Conservation (phyloP, 116 monocot species). For the Trichopus zeylanicus region DNA sequence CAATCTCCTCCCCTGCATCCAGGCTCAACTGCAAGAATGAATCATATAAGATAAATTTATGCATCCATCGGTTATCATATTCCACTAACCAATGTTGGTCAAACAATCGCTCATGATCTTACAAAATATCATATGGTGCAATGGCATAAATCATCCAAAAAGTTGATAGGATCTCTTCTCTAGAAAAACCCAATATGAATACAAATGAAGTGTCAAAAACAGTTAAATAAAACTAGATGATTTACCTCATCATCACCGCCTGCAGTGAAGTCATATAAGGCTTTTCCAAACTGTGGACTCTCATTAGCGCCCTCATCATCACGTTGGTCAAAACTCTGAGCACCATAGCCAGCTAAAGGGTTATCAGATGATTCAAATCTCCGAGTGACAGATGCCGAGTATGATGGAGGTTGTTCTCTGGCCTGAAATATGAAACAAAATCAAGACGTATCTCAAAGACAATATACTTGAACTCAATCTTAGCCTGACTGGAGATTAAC, state of each 20-base stretch:
- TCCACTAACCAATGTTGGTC: too few relatives aligned
- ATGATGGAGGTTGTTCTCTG: slow-evolving; percentile 81
- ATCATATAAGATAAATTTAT: not conserved
- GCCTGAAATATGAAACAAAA: slow-evolving; percentile 23
- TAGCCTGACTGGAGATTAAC: slow-evolving; percentile 39
- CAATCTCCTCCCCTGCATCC: slow-evolving; percentile 83
- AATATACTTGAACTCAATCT: not conserved
- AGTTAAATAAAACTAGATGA: not conserved
- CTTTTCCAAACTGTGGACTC: slow-evolving; percentile 80
- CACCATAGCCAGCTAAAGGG: slow-evolving; percentile 58
- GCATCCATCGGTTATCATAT: too few relatives aligned
- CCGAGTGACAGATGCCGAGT: slow-evolving; percentile 47
- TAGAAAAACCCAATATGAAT: too few relatives aligned
- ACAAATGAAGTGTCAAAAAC: not conserved
- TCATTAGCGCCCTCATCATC: slow-evolving; percentile 41
- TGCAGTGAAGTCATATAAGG: slow-evolving; percentile 94
- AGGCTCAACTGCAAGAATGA: slow-evolving; percentile 61
- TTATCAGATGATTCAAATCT: slow-evolving; percentile 87
- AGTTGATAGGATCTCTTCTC: too few relatives aligned
- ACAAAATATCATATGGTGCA: too few relatives aligned
- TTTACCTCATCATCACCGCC: slow-evolving; percentile 98
- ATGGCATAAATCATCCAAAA: too few relatives aligned
- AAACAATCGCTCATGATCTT: not conserved
- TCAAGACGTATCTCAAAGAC: not conserved
- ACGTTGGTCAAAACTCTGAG: slow-evolving; percentile 55